Evolutionary conservation across 345 rosid genomes (phyloP).

Genomic region (Nephelium lappaceum): DNA sequence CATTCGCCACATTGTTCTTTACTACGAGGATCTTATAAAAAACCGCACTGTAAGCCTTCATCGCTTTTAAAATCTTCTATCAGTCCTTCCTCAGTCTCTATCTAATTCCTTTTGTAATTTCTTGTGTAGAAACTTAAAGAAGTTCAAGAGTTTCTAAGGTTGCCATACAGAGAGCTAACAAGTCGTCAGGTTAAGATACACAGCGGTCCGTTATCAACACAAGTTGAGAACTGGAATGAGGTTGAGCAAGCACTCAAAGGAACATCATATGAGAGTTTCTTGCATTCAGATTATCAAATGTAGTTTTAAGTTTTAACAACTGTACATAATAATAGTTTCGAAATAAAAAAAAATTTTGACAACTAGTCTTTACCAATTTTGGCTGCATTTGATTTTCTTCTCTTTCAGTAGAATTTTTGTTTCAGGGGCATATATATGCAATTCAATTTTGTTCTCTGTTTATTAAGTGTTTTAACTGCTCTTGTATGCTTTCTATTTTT

Average conservation of each 20-base stretch:
- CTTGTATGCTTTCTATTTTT: no score
- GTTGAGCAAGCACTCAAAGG: constrained; percentile 27
- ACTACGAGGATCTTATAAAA: constrained; percentile 41
- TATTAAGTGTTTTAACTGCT: no score
- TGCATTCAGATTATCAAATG: constrained; percentile 23
- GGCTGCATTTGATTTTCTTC: background rate
- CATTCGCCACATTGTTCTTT: constrained; percentile 41
- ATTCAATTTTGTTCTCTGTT: no score
- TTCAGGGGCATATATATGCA: background rate
- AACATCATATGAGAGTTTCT: constrained; percentile 33
- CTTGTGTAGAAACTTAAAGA: constrained; percentile 33
- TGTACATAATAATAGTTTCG: background rate
- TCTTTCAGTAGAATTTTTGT: no score
- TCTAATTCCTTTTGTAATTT: background rate
- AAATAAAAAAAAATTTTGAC: background rate
- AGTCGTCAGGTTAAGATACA: constrained; percentile 48
- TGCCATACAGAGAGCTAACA: constrained; percentile 36
- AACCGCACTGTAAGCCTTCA: constrained; percentile 29
- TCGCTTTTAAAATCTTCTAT: background rate
- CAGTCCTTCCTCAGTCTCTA: background rate
- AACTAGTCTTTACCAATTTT: background rate
- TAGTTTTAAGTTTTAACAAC: constrained; percentile 10
- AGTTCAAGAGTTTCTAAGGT: constrained; percentile 35
- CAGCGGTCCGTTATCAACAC: constrained; percentile 23
- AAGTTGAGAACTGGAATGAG: constrained; percentile 33